Evolutionary conservation across 495 filamentous ascomycete genomes (phyloP).

Genomic region (Penicillium malachiteum): DNA sequence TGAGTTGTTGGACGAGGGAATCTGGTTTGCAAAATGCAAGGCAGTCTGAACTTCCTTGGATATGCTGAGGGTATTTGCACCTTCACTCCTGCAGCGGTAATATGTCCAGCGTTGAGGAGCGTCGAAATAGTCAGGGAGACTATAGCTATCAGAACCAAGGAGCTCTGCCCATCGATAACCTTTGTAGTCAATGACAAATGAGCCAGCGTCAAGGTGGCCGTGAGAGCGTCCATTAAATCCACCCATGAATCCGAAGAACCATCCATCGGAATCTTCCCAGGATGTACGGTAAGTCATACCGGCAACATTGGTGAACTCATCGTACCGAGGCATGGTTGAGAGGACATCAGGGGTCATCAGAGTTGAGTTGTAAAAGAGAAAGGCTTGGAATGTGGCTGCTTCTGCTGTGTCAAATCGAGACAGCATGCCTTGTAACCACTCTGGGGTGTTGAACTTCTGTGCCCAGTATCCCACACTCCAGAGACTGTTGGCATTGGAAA

Average conservation of each 20-base stretch:
- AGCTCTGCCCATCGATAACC: background rate
- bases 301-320: background rate
- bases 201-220: background rate
- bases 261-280: background rate
- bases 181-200: background rate
- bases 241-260: background rate
- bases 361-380: background rate
- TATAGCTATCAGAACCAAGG: background rate
- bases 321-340: background rate
- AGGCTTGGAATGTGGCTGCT: background rate
- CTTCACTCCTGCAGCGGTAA: background rate
- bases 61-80: background rate
- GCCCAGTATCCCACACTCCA: background rate
- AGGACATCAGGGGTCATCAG: background rate
- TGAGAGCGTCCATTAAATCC: background rate
- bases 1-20: background rate
- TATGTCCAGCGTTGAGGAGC: background rate
- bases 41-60: background rate
- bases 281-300: background rate
- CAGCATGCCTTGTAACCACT: background rate
- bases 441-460: background rate
- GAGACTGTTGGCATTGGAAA: background rate
- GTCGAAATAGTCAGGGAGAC: background rate
- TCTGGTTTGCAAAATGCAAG: background rate
- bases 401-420: background rate